phyloP scores from a whole-genome alignment of 352 stramenopile genomes.

The Phytophthora cactorum region DNA sequence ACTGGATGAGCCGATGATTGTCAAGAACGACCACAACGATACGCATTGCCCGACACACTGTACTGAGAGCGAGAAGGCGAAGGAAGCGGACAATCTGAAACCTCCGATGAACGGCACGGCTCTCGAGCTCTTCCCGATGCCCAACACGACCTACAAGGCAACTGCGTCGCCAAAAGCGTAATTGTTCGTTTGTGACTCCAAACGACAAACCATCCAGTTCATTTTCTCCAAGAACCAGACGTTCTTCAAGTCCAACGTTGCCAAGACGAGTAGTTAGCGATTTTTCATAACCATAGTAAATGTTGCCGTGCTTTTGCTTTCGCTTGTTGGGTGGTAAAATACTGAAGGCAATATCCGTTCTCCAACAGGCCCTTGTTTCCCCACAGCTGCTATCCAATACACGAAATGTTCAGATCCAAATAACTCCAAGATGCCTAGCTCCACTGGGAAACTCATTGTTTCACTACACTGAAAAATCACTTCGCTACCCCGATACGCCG shows the following conservation, averaged over 20 bases:
- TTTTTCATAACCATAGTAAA: slow-evolving; percentile 5
- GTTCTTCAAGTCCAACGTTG: slow-evolving; percentile 5
- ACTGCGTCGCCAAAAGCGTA: slow-evolving; percentile 12
- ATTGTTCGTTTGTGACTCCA: neutral
- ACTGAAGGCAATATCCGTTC: too few relatives aligned
- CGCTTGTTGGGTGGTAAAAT: neutral
- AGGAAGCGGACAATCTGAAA: slow-evolving; percentile 15
- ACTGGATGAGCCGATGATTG: slow-evolving; percentile 11
- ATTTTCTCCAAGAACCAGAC: slow-evolving; percentile 4
- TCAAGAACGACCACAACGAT: slow-evolving; percentile 6
- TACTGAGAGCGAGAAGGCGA: slow-evolving; percentile 8
- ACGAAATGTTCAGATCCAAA: neutral
- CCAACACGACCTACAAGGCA: slow-evolving; percentile 39
- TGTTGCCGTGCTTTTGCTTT: neutral
- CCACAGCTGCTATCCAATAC: neutral
- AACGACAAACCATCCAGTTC: neutral
- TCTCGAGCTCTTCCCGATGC: slow-evolving; percentile 21
- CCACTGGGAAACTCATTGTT: neutral
- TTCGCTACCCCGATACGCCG: slow-evolving; percentile 30
- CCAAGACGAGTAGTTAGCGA: slow-evolving; percentile 7
- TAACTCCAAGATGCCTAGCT: neutral
- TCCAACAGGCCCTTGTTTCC: neutral
- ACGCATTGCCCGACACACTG: neutral
- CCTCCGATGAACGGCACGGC: slow-evolving; percentile 27
- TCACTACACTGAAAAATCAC: slow-evolving; percentile 5